These are phyloP conservation scores for Pisolithus sp. DNA, from an alignment of 768 basidiomycete species.

Conservation along the genomic window DNA sequence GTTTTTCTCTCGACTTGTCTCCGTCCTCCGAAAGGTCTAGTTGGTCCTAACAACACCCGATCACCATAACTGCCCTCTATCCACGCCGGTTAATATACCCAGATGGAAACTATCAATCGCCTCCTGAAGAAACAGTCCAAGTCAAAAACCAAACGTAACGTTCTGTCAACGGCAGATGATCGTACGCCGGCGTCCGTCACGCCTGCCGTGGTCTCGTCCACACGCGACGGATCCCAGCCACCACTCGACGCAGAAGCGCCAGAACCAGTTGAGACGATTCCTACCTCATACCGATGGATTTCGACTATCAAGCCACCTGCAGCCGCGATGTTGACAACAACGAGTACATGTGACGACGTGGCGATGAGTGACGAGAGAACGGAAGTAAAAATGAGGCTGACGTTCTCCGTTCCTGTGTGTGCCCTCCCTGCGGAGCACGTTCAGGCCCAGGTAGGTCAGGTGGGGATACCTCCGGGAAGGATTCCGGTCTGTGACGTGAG, in stretches of 20 bases:
- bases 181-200: slow-evolving; percentile 29
- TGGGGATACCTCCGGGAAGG: slow-evolving; percentile 3
- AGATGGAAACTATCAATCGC: slow-evolving; percentile 87
- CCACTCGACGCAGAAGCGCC: slow-evolving; percentile 35
- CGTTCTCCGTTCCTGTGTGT: slow-evolving; percentile 49
- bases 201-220: slow-evolving; percentile 22
- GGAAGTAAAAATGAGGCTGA: slow-evolving; percentile 33
- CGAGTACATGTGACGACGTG: slow-evolving; percentile 1
- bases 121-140: slow-evolving; percentile 81
- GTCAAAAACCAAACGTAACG: slow-evolving; percentile 54
- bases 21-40: not conserved
- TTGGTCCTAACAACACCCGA: not conserved
- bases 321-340: slow-evolving; percentile 2
- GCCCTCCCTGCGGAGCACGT: slow-evolving; percentile 13
- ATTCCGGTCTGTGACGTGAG: slow-evolving; percentile 43
- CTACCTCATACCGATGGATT: slow-evolving; percentile 70
- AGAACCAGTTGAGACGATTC: slow-evolving; percentile 32
- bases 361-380: slow-evolving; percentile 4
- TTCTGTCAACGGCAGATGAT: slow-evolving; percentile 42
- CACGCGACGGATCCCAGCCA: slow-evolving; percentile 24
- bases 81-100: not conserved
- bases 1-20: not conserved
- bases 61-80: not conserved
- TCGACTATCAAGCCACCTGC: slow-evolving; percentile 40
- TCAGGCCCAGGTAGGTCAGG: slow-evolving; percentile 13